Evolutionary conservation across 305 asterid genomes (phyloP).

Genomic region (Withania somnifera): DNA sequence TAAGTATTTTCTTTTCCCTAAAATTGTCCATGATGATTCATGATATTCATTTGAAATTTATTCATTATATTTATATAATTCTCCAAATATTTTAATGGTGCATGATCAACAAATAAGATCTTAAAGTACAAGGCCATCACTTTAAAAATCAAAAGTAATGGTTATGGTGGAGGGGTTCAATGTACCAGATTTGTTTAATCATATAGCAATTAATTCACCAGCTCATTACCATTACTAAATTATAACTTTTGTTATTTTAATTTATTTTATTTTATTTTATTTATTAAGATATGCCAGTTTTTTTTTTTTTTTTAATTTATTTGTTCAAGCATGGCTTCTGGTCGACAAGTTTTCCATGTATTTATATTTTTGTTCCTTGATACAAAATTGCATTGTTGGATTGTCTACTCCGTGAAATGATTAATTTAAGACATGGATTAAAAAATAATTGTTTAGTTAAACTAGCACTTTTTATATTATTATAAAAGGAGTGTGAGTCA

Average conservation of each 20-base stretch:
- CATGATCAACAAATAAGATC: neutral
- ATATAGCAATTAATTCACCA: neutral
- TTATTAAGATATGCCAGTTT: neutral
- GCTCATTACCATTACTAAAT: neutral
- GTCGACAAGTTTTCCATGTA: neutral
- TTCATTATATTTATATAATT: too few relatives aligned
- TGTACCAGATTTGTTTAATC: neutral
- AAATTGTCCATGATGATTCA: neutral
- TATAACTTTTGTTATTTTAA: neutral
- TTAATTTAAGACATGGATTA: neutral
- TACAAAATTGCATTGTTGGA: neutral
- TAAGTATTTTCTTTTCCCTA: neutral
- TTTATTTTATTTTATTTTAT: neutral
- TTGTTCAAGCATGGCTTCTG: neutral
- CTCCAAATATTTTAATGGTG: neutral
- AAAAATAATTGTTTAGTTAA: neutral
- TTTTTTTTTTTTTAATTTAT: too few relatives aligned
- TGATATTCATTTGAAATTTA: too few relatives aligned
- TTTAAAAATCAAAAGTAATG: neutral
- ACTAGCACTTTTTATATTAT: neutral
- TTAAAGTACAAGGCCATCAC: neutral
- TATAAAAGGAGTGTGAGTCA: neutral
- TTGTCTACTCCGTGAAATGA: neutral
- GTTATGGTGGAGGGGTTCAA: neutral
- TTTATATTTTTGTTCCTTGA: neutral